phyloP scores from a whole-genome alignment of 345 rosid species.

The Noccaea caerulescens region DNA sequence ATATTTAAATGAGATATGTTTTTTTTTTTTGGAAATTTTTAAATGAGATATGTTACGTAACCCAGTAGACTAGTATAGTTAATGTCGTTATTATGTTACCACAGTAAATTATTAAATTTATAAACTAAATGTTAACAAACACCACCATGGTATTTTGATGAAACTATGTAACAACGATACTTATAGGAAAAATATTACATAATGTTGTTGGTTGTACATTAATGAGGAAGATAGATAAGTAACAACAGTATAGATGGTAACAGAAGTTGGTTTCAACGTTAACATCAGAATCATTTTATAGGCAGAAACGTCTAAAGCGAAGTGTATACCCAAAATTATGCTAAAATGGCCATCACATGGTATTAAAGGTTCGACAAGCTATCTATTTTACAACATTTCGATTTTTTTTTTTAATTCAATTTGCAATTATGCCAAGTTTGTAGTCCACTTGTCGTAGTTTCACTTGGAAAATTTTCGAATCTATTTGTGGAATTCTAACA shows the following conservation, averaged over 20 bases:
- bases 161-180: too few relatives aligned
- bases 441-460: too few relatives aligned
- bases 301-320: not conserved
- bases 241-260: not conserved
- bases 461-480: too few relatives aligned
- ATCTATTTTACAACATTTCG: too few relatives aligned
- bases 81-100: not conserved
- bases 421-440: too few relatives aligned
- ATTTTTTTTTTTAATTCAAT: too few relatives aligned
- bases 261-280: constrained; percentile 12
- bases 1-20: not conserved
- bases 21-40: too few relatives aligned
- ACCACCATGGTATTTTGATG: not conserved
- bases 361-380: too few relatives aligned
- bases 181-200: too few relatives aligned
- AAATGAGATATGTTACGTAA: not conserved
- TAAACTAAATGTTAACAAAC: not conserved
- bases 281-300: not conserved
- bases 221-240: constrained; percentile 4
- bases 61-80: not conserved
- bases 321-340: too few relatives aligned
- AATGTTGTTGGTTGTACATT: not conserved
- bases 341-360: too few relatives aligned
- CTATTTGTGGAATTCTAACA: too few relatives aligned
- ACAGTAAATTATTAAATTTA: not conserved